Conservation (phyloP, 441 rosid genomes). For the Sinapis alba region DNA sequence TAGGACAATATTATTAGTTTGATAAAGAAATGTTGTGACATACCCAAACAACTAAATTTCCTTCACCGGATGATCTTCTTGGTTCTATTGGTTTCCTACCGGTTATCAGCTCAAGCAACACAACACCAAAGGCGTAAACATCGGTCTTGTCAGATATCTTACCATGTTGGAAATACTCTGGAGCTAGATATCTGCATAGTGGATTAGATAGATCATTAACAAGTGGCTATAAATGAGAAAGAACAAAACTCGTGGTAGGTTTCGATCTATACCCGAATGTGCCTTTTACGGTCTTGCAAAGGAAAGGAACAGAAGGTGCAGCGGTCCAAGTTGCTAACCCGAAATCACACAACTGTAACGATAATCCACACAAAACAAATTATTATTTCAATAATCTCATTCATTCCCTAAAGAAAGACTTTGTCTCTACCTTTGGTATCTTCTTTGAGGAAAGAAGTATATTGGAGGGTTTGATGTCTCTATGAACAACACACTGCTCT, state of each 20-base stretch:
- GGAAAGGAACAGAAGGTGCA: constrained; percentile 93
- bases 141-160: constrained; percentile 94
- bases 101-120: constrained; percentile 82
- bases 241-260: not conserved
- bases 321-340: constrained; percentile 99
- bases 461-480: constrained; percentile 97
- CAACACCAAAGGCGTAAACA: constrained; percentile 97
- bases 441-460: constrained; percentile 96
- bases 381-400: not conserved
- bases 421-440: constrained; percentile 66
- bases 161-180: constrained; percentile 98
- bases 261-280: constrained; percentile 76
- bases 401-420: not conserved
- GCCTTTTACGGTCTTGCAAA: constrained; percentile 99
- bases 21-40: constrained; percentile 36
- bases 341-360: constrained; percentile 87
- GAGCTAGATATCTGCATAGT: constrained; percentile 74
- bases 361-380: not conserved
- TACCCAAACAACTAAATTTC: constrained; percentile 95
- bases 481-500: constrained; percentile 94
- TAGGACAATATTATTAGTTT: not conserved
- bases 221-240: not conserved
- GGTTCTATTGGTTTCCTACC: constrained; percentile 94
- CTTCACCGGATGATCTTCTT: constrained; percentile 76
- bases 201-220: not conserved